A percentile compares a stretch with the other conserved stretches of the same genome.
Conservation (phyloP, 106 monocot genomes). For the Triglochin maritima region DNA sequence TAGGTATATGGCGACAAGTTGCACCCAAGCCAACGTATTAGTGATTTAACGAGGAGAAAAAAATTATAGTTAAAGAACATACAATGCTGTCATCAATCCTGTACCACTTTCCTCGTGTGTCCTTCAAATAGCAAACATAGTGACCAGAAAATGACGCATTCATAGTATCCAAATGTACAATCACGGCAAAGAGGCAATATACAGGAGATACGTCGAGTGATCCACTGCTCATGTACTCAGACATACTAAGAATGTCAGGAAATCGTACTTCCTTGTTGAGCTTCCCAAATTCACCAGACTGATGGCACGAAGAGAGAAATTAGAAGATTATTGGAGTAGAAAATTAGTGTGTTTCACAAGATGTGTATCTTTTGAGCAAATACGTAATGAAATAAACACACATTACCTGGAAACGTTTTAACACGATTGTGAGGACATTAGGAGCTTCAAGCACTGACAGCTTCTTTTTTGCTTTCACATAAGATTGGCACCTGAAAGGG, state of each 20-base stretch:
- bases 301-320: constrained; percentile 3
- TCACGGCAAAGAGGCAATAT: constrained; percentile 73
- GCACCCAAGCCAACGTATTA: too few species aligned
- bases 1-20: background rate
- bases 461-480: constrained; percentile 51
- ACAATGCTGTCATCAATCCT: constrained; percentile 71
- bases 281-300: constrained; percentile 90
- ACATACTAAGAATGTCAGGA: constrained; percentile 49
- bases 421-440: constrained; percentile 52
- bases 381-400: background rate
- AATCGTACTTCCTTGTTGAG: constrained; percentile 61
- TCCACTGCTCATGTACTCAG: constrained; percentile 45
- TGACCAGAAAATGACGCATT: constrained; percentile 86
- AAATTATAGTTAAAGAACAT: constrained; percentile 3
- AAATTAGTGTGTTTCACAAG: too few species aligned
- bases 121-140: constrained; percentile 76
- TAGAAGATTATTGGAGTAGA: too few species aligned
- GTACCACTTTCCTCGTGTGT: constrained; percentile 55
- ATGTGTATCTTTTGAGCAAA: background rate
- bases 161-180: constrained; percentile 63
- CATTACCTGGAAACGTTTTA: constrained; percentile 65
- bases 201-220: constrained; percentile 46
- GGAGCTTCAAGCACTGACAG: constrained; percentile 47
- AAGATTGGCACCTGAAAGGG: constrained; percentile 43
- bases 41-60: too few species aligned